Base-by-base conservation (phyloP, 148 eudicot genomes). In the Chenopodium formosanum region DNA sequence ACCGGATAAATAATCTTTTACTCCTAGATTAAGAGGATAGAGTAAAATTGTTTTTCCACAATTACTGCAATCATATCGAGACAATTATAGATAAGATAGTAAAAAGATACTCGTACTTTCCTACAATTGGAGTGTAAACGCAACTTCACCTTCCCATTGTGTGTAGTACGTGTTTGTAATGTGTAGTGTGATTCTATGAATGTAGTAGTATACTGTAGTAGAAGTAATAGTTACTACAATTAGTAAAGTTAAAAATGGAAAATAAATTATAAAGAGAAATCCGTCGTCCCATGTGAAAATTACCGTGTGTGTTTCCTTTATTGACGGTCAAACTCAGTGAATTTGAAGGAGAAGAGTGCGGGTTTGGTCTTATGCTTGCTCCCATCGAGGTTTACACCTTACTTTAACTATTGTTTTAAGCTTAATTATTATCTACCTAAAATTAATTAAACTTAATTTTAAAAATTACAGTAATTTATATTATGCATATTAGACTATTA, bases 291-390 rank as follows among this genome's bases (percentile, higher is more conserved):
- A 86, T 85, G 86, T 86, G 86, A 29, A 60, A 85, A 81, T 89
- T 88, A 88, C 90, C 88, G 81, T 82, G 77, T 86, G 62, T 56
- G 86, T 79, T 89, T 83, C 92, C 86, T 78, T 87, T 79, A 71
- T 89, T 84, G 85, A 90, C 86, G 92, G 90, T 90, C 92, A 90
- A 90, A 90, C 83, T 64, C 71, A 82, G 82, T 81, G 74, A 80
- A 73, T 73, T 73, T 63, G 25, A 80, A 73, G 62, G 14, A 58
- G 60, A 68, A 68, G 73, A 66, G 37, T 44, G 56, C 23, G 53
- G 63, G 27, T 27, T 56, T 80, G 75, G 74, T 78, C 72, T 56
- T 69, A 32, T 14, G 46, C 7, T 80, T 80, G 70, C 70, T 80
- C 70, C 60, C 77, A 37, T 60, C 77, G 82, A 72, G 82, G 82